Percentiles rank a stretch among this genome's conserved stretches.
Evolutionary conservation across 2,329 filamentous ascomycete genomes (phyloP).

Genomic region (Aspergillus versicolor): DNA sequence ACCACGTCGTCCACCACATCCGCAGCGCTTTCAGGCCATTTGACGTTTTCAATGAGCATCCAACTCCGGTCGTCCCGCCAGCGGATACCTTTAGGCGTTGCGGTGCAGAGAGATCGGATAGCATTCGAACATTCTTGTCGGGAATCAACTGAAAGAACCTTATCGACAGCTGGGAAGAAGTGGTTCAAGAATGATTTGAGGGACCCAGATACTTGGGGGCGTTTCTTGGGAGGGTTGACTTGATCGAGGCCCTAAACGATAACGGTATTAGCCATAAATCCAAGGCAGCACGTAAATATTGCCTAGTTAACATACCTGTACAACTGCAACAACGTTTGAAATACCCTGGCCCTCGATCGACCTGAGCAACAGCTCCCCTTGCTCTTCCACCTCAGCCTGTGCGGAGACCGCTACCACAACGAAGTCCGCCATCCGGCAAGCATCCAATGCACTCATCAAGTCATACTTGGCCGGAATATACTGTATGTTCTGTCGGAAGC

Average conservation of each 20-base stretch:
- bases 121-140: constrained; percentile 89
- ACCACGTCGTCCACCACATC: constrained; percentile 58
- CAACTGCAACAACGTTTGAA: constrained; percentile 84
- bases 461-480: constrained; percentile 76
- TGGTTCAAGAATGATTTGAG: constrained; percentile 91
- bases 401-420: constrained; percentile 83
- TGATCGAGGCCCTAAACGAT: constrained; percentile 60
- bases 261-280: neutral
- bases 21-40: constrained; percentile 62
- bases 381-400: constrained; percentile 70
- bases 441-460: constrained; percentile 75
- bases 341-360: constrained; percentile 91
- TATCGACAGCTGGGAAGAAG: constrained; percentile 90
- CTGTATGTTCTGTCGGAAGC: constrained; percentile 93
- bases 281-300: constrained; percentile 12
- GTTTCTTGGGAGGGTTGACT: constrained; percentile 76
- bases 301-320: constrained; percentile 50
- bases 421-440: constrained; percentile 85
- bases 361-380: constrained; percentile 81
- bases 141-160: constrained; percentile 83
- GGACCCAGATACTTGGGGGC: constrained; percentile 72
- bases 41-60: constrained; percentile 84
- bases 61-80: constrained; percentile 96
- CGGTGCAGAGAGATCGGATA: constrained; percentile 86
- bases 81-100: constrained; percentile 86